These are phyloP conservation scores for Penicillium frequentans DNA, from an alignment of 2,329 filamentous ascomycete species.

Conservation along the genomic window DNA sequence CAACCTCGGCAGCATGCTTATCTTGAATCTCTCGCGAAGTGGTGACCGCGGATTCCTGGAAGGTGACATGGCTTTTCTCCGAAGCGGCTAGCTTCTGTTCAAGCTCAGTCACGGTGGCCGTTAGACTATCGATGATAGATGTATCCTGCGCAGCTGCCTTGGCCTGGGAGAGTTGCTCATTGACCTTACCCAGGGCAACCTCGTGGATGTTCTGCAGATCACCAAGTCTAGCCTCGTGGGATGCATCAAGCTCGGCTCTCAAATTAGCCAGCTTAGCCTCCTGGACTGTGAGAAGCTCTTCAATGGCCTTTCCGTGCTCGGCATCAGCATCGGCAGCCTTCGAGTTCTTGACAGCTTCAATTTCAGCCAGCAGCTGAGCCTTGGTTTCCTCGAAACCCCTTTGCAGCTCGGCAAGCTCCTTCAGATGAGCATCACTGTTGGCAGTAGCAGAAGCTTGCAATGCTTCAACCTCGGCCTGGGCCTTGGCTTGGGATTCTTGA, in stretches of 20 bases:
- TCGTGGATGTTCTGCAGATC: conserved; percentile 40
- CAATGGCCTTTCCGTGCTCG: conserved; percentile 41
- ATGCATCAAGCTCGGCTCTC: conserved; percentile 36
- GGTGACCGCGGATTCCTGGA: conserved; percentile 41
- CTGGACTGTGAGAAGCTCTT: conserved; percentile 41
- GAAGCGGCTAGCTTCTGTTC: conserved; percentile 65
- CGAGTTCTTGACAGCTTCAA: conserved; percentile 35
- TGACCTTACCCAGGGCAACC: conserved; percentile 30
- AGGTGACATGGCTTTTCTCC: conserved; percentile 41
- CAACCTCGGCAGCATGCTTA: conserved; percentile 47
- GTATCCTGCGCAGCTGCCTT: conserved; percentile 39
- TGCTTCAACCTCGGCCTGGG: conserved; percentile 20
- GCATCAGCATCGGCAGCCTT: conserved; percentile 38
- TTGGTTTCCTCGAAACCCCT: conserved; percentile 36
- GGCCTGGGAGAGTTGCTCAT: conserved; percentile 37
- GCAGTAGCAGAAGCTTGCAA: conserved; percentile 8
- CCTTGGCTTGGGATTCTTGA: conserved; percentile 26
- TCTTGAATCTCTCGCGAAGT: conserved; percentile 23
- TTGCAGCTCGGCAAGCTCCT: conserved; percentile 35
- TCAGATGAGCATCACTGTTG: conserved; percentile 25
- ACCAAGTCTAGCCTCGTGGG: conserved; percentile 36
- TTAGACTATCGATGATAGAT: conserved; percentile 37
- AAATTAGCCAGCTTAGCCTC: conserved; percentile 41
- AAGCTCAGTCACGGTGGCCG: conserved; percentile 50
- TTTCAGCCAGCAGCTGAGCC: conserved; percentile 36